Evolutionary conservation across 164 flowering plant species (phyloP).

Genomic region (Annona squamosa): DNA sequence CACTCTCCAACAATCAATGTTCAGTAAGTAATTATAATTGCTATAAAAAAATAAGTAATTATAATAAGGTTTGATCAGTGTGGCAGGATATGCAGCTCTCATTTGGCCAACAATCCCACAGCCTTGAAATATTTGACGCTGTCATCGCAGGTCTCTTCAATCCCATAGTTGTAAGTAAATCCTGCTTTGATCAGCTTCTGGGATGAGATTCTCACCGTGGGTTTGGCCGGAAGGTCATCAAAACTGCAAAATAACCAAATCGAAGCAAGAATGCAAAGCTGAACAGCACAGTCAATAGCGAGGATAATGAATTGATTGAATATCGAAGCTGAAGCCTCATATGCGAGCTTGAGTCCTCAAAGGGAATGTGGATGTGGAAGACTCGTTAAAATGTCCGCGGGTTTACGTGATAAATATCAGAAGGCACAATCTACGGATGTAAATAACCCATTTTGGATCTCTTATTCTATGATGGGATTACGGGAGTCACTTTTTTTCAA

Average conservation of each 20-base stretch:
- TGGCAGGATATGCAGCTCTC: not conserved
- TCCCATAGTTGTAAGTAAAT: slow-evolving; percentile 54
- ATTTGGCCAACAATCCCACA: slow-evolving; percentile 29
- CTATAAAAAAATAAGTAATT: too few relatives aligned
- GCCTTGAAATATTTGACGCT: slow-evolving; percentile 45
- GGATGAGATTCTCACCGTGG: slow-evolving; percentile 55
- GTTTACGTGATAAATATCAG: too few relatives aligned
- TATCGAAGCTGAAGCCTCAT: slow-evolving; percentile 23
- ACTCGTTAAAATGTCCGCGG: too few relatives aligned
- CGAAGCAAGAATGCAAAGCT: slow-evolving; percentile 31
- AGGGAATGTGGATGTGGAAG: too few relatives aligned
- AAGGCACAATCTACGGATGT: too few relatives aligned
- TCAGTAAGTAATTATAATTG: too few relatives aligned
- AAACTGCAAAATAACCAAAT: slow-evolving; percentile 38
- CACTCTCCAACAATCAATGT: too few relatives aligned
- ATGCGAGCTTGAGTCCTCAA: too few relatives aligned
- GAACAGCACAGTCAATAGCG: slow-evolving; percentile 45
- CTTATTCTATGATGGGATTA: too few relatives aligned
- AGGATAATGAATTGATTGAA: slow-evolving; percentile 61
- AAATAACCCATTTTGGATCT: too few relatives aligned
- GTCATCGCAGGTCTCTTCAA: slow-evolving; percentile 52
- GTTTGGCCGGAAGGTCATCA: slow-evolving; percentile 47
- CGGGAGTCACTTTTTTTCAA: too few relatives aligned
- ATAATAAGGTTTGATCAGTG: not conserved
- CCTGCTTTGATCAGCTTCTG: slow-evolving; percentile 64